These are phyloP conservation scores for Alliaria petiolata DNA, from an alignment of 345 rosid genomes.

Conservation along the genomic window DNA sequence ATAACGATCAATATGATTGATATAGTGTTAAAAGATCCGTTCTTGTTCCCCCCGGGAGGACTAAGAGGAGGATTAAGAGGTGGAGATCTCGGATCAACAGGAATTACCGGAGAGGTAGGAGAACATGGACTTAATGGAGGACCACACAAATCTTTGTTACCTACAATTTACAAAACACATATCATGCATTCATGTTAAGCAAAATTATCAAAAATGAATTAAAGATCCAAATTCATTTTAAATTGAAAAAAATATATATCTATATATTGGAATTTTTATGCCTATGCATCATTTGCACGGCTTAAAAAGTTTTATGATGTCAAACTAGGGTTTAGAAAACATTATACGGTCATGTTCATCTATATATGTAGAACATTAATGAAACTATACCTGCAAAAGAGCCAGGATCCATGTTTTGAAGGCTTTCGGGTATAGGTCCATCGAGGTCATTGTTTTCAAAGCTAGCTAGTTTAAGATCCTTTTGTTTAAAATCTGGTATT, in stretches of 20 bases:
- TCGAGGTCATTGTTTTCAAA: constrained; percentile 61
- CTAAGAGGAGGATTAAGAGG: not conserved
- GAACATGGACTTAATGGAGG: constrained; percentile 47
- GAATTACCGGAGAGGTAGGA: not conserved
- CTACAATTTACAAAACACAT: constrained; percentile 35
- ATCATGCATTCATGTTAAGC: not conserved
- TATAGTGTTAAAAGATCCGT: constrained; percentile 11
- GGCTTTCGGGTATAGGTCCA: constrained; percentile 61
- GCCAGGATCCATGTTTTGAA: constrained; percentile 38
- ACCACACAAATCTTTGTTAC: constrained; percentile 59
- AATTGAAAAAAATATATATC: too few species aligned
- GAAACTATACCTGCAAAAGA: constrained; percentile 50
- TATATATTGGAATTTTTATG: too few species aligned
- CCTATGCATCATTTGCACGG: too few species aligned
- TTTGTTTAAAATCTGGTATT: constrained; percentile 49
- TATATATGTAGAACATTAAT: not conserved
- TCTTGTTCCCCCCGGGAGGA: not conserved
- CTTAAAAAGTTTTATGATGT: too few species aligned
- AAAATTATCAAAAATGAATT: not conserved
- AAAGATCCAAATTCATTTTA: not conserved
- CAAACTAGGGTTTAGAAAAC: not conserved
- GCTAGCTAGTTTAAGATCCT: constrained; percentile 35
- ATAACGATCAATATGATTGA: constrained; percentile 30
- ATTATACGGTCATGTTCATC: not conserved
- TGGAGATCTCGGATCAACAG: constrained; percentile 16